Base-by-base conservation (phyloP, 805 yeast genomes). In the Ogataea corticis region DNA sequence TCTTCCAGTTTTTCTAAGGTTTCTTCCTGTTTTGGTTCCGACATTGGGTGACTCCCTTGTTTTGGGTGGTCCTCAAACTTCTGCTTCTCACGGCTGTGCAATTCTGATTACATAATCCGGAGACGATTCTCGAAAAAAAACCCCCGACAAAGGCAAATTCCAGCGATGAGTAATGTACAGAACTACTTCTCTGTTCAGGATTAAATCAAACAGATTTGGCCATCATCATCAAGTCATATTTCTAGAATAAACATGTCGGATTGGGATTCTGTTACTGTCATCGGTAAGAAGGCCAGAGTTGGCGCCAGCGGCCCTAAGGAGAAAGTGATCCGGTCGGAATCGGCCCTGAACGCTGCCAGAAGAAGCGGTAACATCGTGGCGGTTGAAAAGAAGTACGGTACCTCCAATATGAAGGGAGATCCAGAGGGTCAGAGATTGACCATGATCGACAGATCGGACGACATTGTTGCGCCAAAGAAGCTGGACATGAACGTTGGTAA, bases 381-480 rank as follows among this genome's bases (percentile, higher is more conserved):
- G 35, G 91, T 91, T 35, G 99, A 92, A 67, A 92, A 92, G 81
- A 94, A 92, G 70, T 94, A 87, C 69, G 85, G 85, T 42, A 67
- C 77, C 19, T 72, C 83, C 44, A 87, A 85, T 69, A 65, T 72
- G 44, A 75, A 70, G 55, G 73, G 81, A 45, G 83, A 86, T 56
- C 84, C 88, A 25, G 98, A 92, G 64, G 99, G 98, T 41, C 99
- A 94, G 75, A 80, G 96, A 67, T 75, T 94, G 64, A 85, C 99
- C 53, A 92, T 82, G 73, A 79, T 94, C 57, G 99, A 94, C 68
- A 84, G 96, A 67, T 83, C 89, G 41, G 95, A 90, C 60, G 97
- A 91, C 59, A 90, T 92, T 53, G 95, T 89, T 44, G 86, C 94
- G 15, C 96, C 96, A 47, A 85, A 91, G 71, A 94, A 91, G 71